Evolutionary conservation across 2,329 filamentous ascomycete genomes (phyloP).

Genomic region (Lojkania enalia): DNA sequence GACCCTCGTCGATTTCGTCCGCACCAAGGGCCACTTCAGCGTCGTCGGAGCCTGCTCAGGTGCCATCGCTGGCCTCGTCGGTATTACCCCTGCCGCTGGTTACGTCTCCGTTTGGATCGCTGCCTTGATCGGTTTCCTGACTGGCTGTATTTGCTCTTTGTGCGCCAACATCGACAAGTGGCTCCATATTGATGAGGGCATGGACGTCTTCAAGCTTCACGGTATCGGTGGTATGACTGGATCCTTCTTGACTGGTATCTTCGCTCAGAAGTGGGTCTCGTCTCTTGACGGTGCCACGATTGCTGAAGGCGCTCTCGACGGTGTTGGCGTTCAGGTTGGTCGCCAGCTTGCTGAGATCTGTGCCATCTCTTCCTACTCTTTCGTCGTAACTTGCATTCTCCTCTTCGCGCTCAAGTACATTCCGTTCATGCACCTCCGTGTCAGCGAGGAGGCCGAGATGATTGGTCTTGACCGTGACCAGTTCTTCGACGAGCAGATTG

Average conservation of each 20-base stretch:
- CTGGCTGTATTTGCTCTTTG: conserved; percentile 54
- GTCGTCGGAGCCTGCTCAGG: conserved; percentile 61
- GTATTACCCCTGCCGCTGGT: conserved; percentile 61
- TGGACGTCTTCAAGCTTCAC: conserved; percentile 64
- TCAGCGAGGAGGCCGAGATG: conserved; percentile 59
- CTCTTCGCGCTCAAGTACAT: conserved; percentile 58
- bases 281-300: conserved; percentile 55
- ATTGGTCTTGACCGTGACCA: conserved; percentile 59
- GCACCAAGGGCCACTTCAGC: conserved; percentile 57
- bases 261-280: conserved; percentile 55
- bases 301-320: conserved; percentile 57
- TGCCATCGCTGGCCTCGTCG: conserved; percentile 62
- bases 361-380: conserved; percentile 58
- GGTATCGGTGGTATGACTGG: conserved; percentile 62
- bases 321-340: conserved; percentile 59
- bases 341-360: conserved; percentile 61
- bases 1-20: conserved; percentile 58
- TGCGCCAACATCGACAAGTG: conserved; percentile 58
- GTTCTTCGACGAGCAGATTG: conserved; percentile 62
- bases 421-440: conserved; percentile 58
- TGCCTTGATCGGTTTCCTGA: conserved; percentile 60
- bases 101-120: conserved; percentile 59
- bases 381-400: conserved; percentile 56
- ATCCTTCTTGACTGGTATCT: conserved; percentile 61
- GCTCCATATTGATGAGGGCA: conserved; percentile 60